Evolutionary conservation across 2,329 filamentous ascomycete genomes (phyloP).

Genomic region (Phyllosticta capitalensis): DNA sequence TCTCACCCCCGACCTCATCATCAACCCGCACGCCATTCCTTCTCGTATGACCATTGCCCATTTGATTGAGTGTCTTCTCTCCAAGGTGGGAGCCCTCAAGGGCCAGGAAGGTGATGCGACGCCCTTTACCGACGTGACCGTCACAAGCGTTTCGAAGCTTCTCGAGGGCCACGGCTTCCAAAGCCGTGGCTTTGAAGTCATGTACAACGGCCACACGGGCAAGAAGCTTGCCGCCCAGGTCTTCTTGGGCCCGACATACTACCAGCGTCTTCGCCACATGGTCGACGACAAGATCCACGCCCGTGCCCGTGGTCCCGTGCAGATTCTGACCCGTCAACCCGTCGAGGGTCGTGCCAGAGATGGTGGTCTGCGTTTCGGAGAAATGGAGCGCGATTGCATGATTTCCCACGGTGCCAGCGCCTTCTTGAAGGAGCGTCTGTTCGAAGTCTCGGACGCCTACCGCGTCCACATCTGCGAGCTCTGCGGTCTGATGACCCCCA

Average conservation of each 20-base stretch:
- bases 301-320: conserved; percentile 89
- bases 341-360: conserved; percentile 97
- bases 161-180: conserved; percentile 89
- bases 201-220: conserved; percentile 98
- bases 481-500: conserved; percentile 96
- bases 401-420: conserved; percentile 97
- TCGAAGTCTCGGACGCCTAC: conserved; percentile 97
- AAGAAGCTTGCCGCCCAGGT: conserved; percentile 88
- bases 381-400: conserved; percentile 99
- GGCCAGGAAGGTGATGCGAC: conserved; percentile 96
- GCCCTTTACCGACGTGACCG: conserved; percentile 94
- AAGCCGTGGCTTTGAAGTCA: conserved; percentile 91
- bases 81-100: conserved; percentile 87
- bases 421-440: conserved; percentile 94
- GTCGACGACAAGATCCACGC: conserved; percentile 99
- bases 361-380: conserved; percentile 96
- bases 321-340: conserved; percentile 94
- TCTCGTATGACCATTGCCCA: conserved; percentile 99
- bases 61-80: conserved; percentile 97
- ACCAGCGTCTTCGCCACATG: conserved; percentile 98
- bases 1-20: conserved; percentile 89
- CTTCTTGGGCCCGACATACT: conserved; percentile 96
- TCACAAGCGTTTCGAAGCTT: conserved; percentile 81
- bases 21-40: conserved; percentile 98
- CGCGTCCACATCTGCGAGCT: conserved; percentile 97